phyloP scores from a whole-genome alignment of 257 asterid species.

The Voacanga thouarsii region DNA sequence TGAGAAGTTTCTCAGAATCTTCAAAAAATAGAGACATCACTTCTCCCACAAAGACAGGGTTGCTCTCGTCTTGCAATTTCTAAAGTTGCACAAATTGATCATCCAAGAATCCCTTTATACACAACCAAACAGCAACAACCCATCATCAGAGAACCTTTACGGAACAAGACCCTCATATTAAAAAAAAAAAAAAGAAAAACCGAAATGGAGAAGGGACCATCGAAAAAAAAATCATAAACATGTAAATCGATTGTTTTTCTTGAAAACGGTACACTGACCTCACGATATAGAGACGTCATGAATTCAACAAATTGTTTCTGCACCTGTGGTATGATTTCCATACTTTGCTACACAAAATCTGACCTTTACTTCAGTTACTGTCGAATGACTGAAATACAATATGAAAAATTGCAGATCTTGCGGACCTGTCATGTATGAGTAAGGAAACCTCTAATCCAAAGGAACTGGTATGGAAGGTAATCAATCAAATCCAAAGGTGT shows the following conservation, averaged over 20 bases:
- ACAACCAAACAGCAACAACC: neutral
- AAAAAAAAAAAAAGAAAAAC: no score
- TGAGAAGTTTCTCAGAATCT: constrained; percentile 25
- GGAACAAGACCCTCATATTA: no score
- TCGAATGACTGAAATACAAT: neutral
- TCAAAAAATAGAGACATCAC: constrained; percentile 32
- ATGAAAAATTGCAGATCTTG: neutral
- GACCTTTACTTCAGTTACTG: no score
- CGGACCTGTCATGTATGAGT: neutral
- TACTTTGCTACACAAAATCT: no score
- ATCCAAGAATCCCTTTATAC: constrained; percentile 23
- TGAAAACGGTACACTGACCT: neutral
- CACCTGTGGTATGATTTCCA: neutral
- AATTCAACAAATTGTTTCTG: neutral
- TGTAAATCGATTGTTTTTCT: neutral
- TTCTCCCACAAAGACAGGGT: constrained; percentile 32
- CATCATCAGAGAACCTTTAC: neutral
- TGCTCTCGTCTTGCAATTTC: constrained; percentile 26
- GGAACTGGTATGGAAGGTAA: neutral
- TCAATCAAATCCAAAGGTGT: neutral
- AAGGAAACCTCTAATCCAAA: neutral
- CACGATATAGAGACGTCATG: neutral
- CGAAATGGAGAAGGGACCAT: neutral
- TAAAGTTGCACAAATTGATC: constrained; percentile 25
- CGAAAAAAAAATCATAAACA: neutral